Evolutionary conservation across 352 stramenopile genomes (phyloP), one percentile per base, ranked within the genome.

Genomic region (Aphanomyces astaci): DNA sequence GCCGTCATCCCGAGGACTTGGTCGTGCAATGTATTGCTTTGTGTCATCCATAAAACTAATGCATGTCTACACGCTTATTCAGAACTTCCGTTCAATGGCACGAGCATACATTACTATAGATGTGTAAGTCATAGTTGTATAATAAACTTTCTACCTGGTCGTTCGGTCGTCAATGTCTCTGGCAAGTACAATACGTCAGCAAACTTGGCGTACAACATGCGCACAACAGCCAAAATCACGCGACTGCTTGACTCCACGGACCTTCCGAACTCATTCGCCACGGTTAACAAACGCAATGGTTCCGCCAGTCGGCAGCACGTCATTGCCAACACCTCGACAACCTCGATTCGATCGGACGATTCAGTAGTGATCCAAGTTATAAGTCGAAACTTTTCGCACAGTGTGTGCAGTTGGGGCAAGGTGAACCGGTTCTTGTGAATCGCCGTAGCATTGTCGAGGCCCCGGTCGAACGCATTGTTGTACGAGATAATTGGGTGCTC

Each of bases 41-140:
- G 65, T 72, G 1, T 51, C 66, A 45, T 72, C 66, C 46, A 72
- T 64, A 51, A 72, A 67, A 19, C 24, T 57, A 55, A 72, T 51
- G 28, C 57, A 72, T 28, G 32, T 24, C 30, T 7, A 15, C 19
- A 64, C 56, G 46, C 4, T 25, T 4, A 64, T 9, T 17, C 56
- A 4, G 30, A 3, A 52, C 36, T 64, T 64, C 22, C 17, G 17
- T 22, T 36, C 24, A 51, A 64, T 64, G 3, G 56, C 56, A 17
- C 19, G 10, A 1, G 32, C 56, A 51, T 64, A 64, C 32, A 19
- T 1, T 52, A 13, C 30, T 25, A 17, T n/a, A n/a, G n/a, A n/a
- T n/a, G n/a, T n/a, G n/a, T n/a, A n/a, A n/a, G n/a, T n/a, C n/a
- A n/a, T n/a, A n/a, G n/a, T n/a, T n/a, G n/a, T n/a, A n/a, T n/a